Evolutionary conservation across 257 asterid genomes (phyloP).

Genomic region (Fraxinus cuspidata): DNA sequence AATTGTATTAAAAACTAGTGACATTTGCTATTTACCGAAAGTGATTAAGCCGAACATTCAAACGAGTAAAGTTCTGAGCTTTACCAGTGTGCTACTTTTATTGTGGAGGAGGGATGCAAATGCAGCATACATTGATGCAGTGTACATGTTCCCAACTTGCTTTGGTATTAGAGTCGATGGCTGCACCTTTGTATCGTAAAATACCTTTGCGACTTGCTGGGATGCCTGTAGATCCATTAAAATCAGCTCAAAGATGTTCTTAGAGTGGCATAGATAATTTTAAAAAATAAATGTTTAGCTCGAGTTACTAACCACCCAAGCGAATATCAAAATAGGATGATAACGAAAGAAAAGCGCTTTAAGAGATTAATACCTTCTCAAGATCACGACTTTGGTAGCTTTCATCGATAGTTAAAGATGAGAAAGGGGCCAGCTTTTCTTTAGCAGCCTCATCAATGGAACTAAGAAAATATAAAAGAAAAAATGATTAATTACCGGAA

Average conservation of each 20-base stretch:
- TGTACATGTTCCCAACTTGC: constrained; percentile 98
- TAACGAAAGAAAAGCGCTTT: not conserved
- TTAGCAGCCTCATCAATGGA: constrained; percentile 79
- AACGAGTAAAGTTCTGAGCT: constrained; percentile 11
- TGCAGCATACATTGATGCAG: constrained; percentile 97
- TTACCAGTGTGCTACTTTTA: constrained; percentile 71
- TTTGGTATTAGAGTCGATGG: constrained; percentile 90
- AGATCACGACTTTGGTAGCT: constrained; percentile 97
- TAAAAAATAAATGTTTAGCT: not conserved
- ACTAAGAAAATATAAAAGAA: constrained; percentile 42
- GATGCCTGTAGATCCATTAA: constrained; percentile 59
- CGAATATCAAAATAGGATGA: not conserved
- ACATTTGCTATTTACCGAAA: not conserved
- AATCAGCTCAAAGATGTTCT: constrained; percentile 23
- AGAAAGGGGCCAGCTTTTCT: constrained; percentile 68
- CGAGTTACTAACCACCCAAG: not conserved
- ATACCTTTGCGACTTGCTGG: constrained; percentile 84
- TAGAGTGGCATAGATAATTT: not conserved
- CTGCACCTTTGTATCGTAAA: constrained; percentile 77
- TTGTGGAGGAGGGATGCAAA: constrained; percentile 90
- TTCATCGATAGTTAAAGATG: constrained; percentile 70
- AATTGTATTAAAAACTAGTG: constrained; percentile 7
- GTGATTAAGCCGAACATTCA: not conserved
- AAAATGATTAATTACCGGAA: constrained; percentile 17
- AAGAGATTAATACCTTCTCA: constrained; percentile 69